Conservation (phyloP, 2,329 filamentous ascomycete genomes). For the Paracamarosporium sp. region DNA sequence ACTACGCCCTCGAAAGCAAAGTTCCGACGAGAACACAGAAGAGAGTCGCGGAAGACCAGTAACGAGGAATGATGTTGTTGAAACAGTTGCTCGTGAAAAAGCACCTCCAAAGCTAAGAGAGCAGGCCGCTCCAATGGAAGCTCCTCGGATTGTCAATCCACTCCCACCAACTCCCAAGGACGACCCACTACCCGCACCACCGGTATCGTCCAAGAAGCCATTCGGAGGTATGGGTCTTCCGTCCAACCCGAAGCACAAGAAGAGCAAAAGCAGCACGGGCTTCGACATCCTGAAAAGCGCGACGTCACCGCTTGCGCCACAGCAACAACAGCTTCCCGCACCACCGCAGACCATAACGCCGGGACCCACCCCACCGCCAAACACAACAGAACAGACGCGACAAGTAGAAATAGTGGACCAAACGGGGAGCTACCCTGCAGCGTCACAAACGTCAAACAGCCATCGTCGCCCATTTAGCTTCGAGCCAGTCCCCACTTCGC, state of each 20-base stretch:
- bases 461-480: conserved; percentile 34
- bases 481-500: conserved; percentile 20
- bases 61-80: neutral
- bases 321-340: conserved; percentile 15
- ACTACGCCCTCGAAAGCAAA: conserved; percentile 25
- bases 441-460: conserved; percentile 26
- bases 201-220: conserved; percentile 30
- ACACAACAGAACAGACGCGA: conserved; percentile 20
- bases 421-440: conserved; percentile 23
- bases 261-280: conserved; percentile 46
- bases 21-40: conserved; percentile 3
- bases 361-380: conserved; percentile 37
- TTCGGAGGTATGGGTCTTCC: conserved; percentile 34
- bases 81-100: neutral
- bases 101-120: conserved; percentile 7
- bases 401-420: conserved; percentile 14
- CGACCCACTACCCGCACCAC: conserved; percentile 17
- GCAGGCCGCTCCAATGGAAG: conserved; percentile 6
- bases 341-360: conserved; percentile 35
- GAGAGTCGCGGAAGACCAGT: conserved; percentile 1
- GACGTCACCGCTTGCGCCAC: conserved; percentile 22
- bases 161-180: conserved; percentile 43
- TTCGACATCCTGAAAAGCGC: conserved; percentile 44
- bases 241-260: conserved; percentile 38
- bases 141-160: conserved; percentile 14